A percentile compares a stretch with the other conserved stretches of the same genome.
phyloP scores from a whole-genome alignment of 345 rosid species.

The Pseudoturritis turrita region DNA sequence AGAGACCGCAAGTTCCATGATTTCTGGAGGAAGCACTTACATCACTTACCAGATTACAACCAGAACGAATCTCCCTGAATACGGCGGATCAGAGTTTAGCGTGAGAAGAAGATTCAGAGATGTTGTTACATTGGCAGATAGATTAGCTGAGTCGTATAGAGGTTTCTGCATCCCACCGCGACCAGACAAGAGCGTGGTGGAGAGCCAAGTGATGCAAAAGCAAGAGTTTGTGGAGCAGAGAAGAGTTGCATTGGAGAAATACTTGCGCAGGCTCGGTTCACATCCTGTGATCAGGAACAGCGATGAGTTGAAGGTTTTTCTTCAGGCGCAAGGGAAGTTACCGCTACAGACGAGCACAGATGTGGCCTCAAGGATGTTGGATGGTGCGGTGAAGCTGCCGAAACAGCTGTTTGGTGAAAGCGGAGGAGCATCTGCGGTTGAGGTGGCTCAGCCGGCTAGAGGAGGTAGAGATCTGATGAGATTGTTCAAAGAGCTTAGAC shows the following conservation, averaged over 20 bases:
- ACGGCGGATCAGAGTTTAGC: constrained; percentile 53
- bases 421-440: constrained; percentile 31
- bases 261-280: constrained; percentile 56
- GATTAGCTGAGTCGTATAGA: constrained; percentile 74
- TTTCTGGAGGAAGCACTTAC: constrained; percentile 70
- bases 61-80: constrained; percentile 69
- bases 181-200: constrained; percentile 93
- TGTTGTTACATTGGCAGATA: constrained; percentile 75
- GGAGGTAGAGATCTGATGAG: constrained; percentile 89
- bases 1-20: constrained; percentile 60
- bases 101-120: constrained; percentile 83
- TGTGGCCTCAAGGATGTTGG: constrained; percentile 92
- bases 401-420: constrained; percentile 84
- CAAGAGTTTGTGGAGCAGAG: constrained; percentile 96
- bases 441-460: constrained; percentile 85
- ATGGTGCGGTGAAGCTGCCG: constrained; percentile 82
- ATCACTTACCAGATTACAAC: constrained; percentile 78
- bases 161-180: constrained; percentile 87
- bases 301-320: constrained; percentile 75
- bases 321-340: constrained; percentile 76
- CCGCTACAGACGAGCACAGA: constrained; percentile 61
- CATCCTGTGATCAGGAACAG: constrained; percentile 80
- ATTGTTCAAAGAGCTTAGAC: constrained; percentile 85
- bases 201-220: constrained; percentile 96
- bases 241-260: constrained; percentile 84